Percentiles rank a stretch among this genome's conserved stretches.
Conservation (phyloP, 257 asterid species). For the Lantana camara region DNA sequence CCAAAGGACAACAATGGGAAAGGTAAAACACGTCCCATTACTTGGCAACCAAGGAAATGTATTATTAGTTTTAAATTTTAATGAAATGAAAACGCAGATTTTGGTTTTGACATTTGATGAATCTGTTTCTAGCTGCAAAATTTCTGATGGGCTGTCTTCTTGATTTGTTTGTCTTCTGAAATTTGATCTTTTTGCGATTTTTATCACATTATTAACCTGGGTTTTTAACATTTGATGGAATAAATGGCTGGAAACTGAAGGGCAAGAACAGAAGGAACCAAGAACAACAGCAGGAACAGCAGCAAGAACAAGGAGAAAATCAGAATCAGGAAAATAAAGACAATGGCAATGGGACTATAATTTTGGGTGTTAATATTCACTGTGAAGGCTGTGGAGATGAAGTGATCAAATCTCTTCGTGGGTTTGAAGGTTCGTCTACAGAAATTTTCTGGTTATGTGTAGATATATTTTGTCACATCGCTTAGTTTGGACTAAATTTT, state of each 20-base stretch:
- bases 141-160: background rate
- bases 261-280: background rate
- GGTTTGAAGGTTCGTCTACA: slow-evolving; percentile 40
- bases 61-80: background rate
- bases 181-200: background rate
- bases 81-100: background rate
- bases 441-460: background rate
- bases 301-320: slow-evolving; percentile 2
- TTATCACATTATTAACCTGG: no score
- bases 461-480: background rate
- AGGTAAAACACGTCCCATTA: background rate
- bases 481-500: background rate
- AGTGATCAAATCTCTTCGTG: slow-evolving; percentile 39
- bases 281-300: background rate
- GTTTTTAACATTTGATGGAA: background rate
- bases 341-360: slow-evolving; percentile 28
- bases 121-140: background rate
- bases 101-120: background rate
- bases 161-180: no score
- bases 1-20: background rate
- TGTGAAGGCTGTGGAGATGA: slow-evolving; percentile 56
- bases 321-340: slow-evolving; percentile 9
- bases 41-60: background rate
- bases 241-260: background rate
- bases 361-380: slow-evolving; percentile 57